phyloP scores from a whole-genome alignment of 1,284 basidiomycete genomes.

The Microbotryomycetes sp. region DNA sequence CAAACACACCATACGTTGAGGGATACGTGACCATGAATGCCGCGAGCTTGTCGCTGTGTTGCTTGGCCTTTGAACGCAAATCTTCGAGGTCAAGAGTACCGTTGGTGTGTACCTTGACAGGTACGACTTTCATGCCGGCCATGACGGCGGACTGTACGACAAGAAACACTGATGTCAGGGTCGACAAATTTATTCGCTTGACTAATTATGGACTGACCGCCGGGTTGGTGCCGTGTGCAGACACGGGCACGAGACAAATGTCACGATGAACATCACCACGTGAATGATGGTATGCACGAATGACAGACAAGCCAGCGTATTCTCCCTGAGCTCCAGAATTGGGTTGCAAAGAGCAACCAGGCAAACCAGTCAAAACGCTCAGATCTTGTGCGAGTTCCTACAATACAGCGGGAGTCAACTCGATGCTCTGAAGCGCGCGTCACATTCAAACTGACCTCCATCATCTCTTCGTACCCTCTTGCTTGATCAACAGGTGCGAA shows the following conservation, averaged over 20 bases:
- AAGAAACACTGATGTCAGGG: constrained; percentile 17
- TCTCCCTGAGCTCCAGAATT: constrained; percentile 97
- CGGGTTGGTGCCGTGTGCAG: constrained; percentile 93
- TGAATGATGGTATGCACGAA: constrained; percentile 87
- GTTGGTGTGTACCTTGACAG: constrained; percentile 79
- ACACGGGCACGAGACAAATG: constrained; percentile 89
- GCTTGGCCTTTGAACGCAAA: constrained; percentile 76
- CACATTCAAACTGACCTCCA: constrained; percentile 52
- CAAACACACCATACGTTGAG: constrained; percentile 96
- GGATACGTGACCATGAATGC: constrained; percentile 80
- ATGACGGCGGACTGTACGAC: constrained; percentile 75
- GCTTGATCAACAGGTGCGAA: constrained; percentile 89
- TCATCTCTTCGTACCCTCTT: constrained; percentile 73
- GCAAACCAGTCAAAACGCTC: constrained; percentile 90
- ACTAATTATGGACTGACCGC: constrained; percentile 53
- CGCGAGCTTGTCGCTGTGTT: constrained; percentile 84
- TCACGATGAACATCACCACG: constrained; percentile 78
- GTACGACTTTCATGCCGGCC: constrained; percentile 93
- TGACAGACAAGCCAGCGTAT: constrained; percentile 87
- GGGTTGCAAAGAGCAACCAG: constrained; percentile 88
- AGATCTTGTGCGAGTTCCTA: constrained; percentile 85
- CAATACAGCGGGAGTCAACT: background rate
- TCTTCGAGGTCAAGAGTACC: constrained; percentile 86
- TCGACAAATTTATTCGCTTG: constrained; percentile 5
- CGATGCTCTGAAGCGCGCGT: background rate